Conservation (phyloP, 768 basidiomycete species). For the Crepidotus variabilis region DNA sequence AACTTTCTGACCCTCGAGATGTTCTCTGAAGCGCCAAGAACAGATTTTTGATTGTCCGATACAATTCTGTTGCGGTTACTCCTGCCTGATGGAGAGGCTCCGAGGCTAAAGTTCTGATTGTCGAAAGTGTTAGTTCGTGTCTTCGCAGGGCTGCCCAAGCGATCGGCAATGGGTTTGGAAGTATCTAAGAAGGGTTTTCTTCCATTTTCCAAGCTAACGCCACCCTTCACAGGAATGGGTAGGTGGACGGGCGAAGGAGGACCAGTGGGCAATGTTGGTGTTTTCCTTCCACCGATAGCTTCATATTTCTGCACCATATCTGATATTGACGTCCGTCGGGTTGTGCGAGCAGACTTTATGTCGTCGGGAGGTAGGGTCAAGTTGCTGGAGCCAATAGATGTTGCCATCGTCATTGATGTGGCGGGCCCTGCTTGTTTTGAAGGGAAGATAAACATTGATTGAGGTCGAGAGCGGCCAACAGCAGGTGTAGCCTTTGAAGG, state of each 20-base stretch:
- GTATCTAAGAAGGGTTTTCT: background rate
- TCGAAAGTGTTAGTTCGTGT: slow-evolving; percentile 5
- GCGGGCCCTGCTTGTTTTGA: slow-evolving; percentile 37
- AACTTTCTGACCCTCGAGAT: slow-evolving; percentile 13
- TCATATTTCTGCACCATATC: slow-evolving; percentile 86
- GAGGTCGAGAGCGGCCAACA: slow-evolving; percentile 58
- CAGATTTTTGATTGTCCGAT: slow-evolving; percentile 13
- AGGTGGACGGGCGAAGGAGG: slow-evolving; percentile 27
- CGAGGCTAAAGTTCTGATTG: slow-evolving; percentile 7
- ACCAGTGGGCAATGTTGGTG: slow-evolving; percentile 21
- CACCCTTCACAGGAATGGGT: slow-evolving; percentile 11
- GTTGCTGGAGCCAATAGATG: slow-evolving; percentile 28
- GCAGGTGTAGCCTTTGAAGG: slow-evolving; percentile 22
- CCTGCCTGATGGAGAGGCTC: slow-evolving; percentile 1
- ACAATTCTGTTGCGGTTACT: slow-evolving; percentile 5
- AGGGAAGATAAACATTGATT: slow-evolving; percentile 79
- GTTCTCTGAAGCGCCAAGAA: slow-evolving; percentile 21
- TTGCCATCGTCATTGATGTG: slow-evolving; percentile 10
- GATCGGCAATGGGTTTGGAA: background rate
- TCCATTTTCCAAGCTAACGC: background rate
- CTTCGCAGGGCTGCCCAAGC: background rate
- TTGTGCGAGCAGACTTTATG: slow-evolving; percentile 28
- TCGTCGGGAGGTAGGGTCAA: slow-evolving; percentile 46
- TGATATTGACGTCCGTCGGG: slow-evolving; percentile 74
- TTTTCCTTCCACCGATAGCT: slow-evolving; percentile 46